Percentiles rank a stretch among this genome's conserved stretches.
phyloP scores from a whole-genome alignment of 2,329 filamentous ascomycete species.

The Graphilbum sp. region DNA sequence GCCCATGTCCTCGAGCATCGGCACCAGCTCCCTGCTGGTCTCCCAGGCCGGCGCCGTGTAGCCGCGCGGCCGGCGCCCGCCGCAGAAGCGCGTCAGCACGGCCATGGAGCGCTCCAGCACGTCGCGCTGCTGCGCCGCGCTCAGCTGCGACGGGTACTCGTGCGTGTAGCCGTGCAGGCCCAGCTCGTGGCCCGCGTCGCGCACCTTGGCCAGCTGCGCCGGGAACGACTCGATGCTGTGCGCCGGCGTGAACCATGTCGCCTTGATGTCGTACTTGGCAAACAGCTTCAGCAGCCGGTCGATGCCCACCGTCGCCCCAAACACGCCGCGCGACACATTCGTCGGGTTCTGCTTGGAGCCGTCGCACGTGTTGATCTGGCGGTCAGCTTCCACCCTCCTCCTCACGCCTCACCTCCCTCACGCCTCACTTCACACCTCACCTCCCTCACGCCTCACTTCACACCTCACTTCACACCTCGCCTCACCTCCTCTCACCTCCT shows the following conservation, averaged over 20 bases:
- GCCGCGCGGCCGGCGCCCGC: constrained; percentile 51
- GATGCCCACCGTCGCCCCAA: constrained; percentile 34
- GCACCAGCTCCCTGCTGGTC: constrained; percentile 46
- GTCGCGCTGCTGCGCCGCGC: constrained; percentile 54
- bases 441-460: too few species aligned
- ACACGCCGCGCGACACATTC: constrained; percentile 14
- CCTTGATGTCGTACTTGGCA: constrained; percentile 53
- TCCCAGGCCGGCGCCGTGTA: constrained; percentile 63
- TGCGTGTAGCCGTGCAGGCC: constrained; percentile 23
- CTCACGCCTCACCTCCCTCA: too few species aligned
- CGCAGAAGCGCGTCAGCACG: neutral
- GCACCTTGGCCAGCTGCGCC: constrained; percentile 23
- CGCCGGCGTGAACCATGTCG: constrained; percentile 33
- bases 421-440: too few species aligned
- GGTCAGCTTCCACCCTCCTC: neutral
- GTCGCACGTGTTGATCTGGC: constrained; percentile 1
- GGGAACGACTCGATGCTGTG: constrained; percentile 31
- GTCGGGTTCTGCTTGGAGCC: neutral
- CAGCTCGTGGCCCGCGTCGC: constrained; percentile 29
- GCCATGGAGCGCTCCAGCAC: constrained; percentile 47
- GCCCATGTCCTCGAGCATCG: constrained; percentile 46
- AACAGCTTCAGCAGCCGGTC: constrained; percentile 52
- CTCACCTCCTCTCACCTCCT: too few species aligned
- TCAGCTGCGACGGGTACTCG: constrained; percentile 33
- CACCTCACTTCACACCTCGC: too few species aligned